A percentile compares a stretch with the other conserved stretches of the same genome.
Conservation (phyloP, 202 grass and related monocot genomes). For the Cymbopogon flexuosus region DNA sequence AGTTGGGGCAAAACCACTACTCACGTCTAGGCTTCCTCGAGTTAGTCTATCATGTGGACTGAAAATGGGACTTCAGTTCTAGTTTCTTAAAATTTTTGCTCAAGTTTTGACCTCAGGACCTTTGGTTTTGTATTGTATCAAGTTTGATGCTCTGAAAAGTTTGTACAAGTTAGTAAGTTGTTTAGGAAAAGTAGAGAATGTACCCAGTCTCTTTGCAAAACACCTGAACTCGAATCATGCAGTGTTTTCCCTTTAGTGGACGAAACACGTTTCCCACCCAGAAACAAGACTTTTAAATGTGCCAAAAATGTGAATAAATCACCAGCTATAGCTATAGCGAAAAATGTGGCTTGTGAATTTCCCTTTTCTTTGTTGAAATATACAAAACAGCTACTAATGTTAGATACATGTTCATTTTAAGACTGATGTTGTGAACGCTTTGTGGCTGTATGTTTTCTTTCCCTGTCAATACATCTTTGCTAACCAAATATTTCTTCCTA, state of each 20-base stretch:
- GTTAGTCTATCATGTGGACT: background rate
- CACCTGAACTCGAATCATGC: background rate
- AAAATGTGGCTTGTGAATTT: background rate
- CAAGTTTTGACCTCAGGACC: background rate
- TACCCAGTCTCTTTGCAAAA: background rate
- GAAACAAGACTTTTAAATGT: background rate
- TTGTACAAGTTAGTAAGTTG: background rate
- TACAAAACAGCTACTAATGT: background rate
- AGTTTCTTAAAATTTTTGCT: background rate
- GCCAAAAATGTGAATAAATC: background rate
- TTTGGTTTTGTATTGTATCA: background rate
- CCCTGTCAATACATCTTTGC: slow-evolving; percentile 17
- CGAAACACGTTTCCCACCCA: background rate
- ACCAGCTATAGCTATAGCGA: background rate
- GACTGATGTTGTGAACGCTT: background rate
- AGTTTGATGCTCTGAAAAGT: background rate
- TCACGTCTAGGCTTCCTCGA: background rate
- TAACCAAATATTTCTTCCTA: slow-evolving; percentile 29
- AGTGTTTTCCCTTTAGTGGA: background rate
- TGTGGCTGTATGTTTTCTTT: slow-evolving; percentile 11
- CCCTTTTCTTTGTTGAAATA: background rate
- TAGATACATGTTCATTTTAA: slow-evolving; percentile 11
- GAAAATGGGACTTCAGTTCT: background rate
- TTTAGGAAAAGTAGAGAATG: background rate
- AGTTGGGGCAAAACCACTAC: background rate